Evolutionary conservation across 257 asterid species (phyloP), one percentile per base, ranked within the genome.

Genomic region (Solanum tarijense): DNA sequence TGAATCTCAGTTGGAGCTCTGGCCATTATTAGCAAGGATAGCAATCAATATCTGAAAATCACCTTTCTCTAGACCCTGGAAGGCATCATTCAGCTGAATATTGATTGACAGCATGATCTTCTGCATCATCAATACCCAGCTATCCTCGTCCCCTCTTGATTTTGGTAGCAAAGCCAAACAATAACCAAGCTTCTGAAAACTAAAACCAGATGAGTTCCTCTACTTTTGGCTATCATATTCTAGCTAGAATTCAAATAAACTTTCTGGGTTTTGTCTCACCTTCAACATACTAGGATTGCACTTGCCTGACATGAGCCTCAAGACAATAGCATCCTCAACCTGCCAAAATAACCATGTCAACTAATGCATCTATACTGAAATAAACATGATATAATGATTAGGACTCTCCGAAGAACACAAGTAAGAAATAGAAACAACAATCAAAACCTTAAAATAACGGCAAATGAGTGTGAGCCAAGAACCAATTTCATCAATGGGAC

Each of bases 11-110:
- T 88, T 83, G 84, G 18, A 46, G 73, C 36, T 82, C 68, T 20
- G 27, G 46, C 65, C 35, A 46, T 16, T 16, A 36, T 82, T 81
- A 89, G 87, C 84, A 84, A 89, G 36, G 72, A 69, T 46, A 38
- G n/a, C 88, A 75, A 87, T 84, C 74, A 81, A 71, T 86, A 86
- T 66, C 86, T 52, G 11, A 32, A 18, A 65, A 48, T n/a, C 92
- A 95, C 99, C 99, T 93, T 94, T 95, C 91, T 97, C 98, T 87
- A 94, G 92, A 88, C 98, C 95, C 92, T 93, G 97, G 84, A 97
- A 95, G 58, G 92, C 95, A 74, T 93, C 95, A 87, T 90, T 92
- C 90, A 97, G 90, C 89, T 92, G 98, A 91, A 78, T 89, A 92
- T 94, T 92, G 85, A 96, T 85, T 43, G 88, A 92, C 27, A 94